Conservation (phyloP, 2,329 filamentous ascomycete species). For the Botrytis paeoniae region DNA sequence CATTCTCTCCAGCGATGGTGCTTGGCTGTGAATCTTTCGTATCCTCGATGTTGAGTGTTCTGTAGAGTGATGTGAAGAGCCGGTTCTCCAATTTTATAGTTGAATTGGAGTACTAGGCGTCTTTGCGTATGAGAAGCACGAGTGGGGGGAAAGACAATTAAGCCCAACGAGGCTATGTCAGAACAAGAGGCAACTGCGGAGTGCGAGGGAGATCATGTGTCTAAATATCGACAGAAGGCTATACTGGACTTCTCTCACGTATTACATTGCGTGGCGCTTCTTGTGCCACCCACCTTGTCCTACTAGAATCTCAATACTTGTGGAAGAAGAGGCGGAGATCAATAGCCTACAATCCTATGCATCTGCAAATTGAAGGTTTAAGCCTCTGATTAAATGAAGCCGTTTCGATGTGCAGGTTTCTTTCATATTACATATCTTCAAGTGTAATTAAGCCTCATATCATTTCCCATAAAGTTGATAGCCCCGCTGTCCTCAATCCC, state of each 20-base stretch:
- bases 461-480: too few species aligned
- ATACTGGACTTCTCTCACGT: neutral
- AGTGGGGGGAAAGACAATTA: neutral
- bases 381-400: neutral
- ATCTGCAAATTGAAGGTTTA: neutral
- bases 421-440: too few species aligned
- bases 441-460: neutral
- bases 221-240: neutral
- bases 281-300: neutral
- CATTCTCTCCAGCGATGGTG: neutral
- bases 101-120: neutral
- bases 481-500: neutral
- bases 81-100: neutral
- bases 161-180: neutral
- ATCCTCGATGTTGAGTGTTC: neutral
- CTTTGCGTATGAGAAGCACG: neutral
- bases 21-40: neutral
- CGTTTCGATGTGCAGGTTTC: neutral
- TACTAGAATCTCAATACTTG: neutral
- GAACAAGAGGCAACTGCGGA: neutral
- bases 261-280: neutral
- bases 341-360: neutral
- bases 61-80: neutral
- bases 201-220: neutral
- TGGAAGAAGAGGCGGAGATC: accelerated